Percentiles rank a stretch among this genome's conserved stretches.
These are phyloP conservation scores for Balakata baccata DNA, from an alignment of 345 rosid genomes.

Conservation along the genomic window DNA sequence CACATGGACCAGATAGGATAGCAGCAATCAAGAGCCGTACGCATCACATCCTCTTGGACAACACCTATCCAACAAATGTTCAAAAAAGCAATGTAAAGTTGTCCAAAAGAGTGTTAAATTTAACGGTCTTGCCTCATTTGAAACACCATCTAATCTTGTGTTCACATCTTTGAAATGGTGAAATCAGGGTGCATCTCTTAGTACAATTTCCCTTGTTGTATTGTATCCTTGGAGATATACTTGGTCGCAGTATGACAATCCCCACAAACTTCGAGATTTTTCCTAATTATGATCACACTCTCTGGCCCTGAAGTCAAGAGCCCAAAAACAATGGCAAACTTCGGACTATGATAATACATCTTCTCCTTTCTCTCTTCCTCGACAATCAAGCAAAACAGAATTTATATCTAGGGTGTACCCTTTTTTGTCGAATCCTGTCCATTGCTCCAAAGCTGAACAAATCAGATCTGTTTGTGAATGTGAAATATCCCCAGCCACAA, in stretches of 20 bases:
- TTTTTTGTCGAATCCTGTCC: constrained; percentile 21
- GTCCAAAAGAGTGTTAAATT: too few relatives aligned
- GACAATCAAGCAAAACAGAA: constrained; percentile 10
- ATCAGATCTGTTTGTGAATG: constrained; percentile 15
- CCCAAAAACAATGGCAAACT: constrained; percentile 22
- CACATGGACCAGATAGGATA: background rate
- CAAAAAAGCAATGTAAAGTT: background rate
- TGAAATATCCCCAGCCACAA: constrained; percentile 11
- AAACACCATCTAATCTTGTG: background rate
- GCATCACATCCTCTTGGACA: background rate
- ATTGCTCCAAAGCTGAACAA: constrained; percentile 13
- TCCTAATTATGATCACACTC: constrained; percentile 19
- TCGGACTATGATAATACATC: constrained; percentile 14
- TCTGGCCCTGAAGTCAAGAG: constrained; percentile 10
- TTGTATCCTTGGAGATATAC: too few relatives aligned
- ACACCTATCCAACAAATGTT: background rate
- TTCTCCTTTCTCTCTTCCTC: constrained; percentile 20
- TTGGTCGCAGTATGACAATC: constrained; percentile 21
- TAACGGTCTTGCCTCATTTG: background rate
- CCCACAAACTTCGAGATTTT: constrained; percentile 18
- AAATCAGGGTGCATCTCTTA: too few relatives aligned
- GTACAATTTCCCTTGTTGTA: too few relatives aligned
- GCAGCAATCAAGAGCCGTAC: too few relatives aligned
- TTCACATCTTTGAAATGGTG: constrained; percentile 18
- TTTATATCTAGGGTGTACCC: constrained; percentile 19